These are phyloP conservation scores for Sporodiniella umbellata DNA, from an alignment of 371 early-diverging fungal species.

Conservation along the genomic window DNA sequence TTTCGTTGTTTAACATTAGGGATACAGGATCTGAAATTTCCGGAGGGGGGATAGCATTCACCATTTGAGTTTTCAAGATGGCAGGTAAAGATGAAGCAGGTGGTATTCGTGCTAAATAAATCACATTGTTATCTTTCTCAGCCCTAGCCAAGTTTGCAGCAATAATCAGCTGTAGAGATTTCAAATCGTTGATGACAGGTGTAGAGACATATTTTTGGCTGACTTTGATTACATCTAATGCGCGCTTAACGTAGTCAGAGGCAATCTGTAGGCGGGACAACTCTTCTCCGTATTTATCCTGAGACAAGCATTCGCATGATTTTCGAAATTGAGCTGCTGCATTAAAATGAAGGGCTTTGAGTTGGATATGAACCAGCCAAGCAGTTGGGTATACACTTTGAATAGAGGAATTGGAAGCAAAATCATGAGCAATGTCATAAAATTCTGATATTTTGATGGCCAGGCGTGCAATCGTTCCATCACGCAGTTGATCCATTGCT, in stretches of 20 bases:
- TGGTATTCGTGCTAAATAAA: conserved; percentile 81
- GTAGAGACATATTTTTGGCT: conserved; percentile 11
- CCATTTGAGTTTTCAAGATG: conserved; percentile 71
- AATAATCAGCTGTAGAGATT: conserved; percentile 56
- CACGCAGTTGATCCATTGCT: conserved; percentile 74
- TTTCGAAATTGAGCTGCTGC: conserved; percentile 81
- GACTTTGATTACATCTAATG: conserved; percentile 22
- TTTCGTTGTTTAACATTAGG: conserved; percentile 40
- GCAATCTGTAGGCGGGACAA: conserved; percentile 74
- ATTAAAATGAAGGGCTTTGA: conserved; percentile 68
- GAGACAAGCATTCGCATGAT: conserved; percentile 67
- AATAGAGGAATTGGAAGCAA: conserved; percentile 53
- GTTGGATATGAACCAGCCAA: conserved; percentile 68
- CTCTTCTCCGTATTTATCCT: conserved; percentile 83
- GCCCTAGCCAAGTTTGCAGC: conserved; percentile 65
- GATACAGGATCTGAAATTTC: conserved; percentile 47
- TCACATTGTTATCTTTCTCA: conserved; percentile 86
- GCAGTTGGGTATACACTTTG: conserved; percentile 44
- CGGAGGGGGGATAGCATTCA: conserved; percentile 45
- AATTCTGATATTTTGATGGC: conserved; percentile 71
- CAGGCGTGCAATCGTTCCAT: conserved; percentile 74
- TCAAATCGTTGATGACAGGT: conserved; percentile 37
- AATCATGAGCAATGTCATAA: conserved; percentile 66
- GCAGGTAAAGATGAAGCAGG: conserved; percentile 50
- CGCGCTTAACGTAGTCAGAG: conserved; percentile 33